These are phyloP conservation scores for Candida sojae DNA, from an alignment of 1,139 yeast genomes.

Conservation along the genomic window DNA sequence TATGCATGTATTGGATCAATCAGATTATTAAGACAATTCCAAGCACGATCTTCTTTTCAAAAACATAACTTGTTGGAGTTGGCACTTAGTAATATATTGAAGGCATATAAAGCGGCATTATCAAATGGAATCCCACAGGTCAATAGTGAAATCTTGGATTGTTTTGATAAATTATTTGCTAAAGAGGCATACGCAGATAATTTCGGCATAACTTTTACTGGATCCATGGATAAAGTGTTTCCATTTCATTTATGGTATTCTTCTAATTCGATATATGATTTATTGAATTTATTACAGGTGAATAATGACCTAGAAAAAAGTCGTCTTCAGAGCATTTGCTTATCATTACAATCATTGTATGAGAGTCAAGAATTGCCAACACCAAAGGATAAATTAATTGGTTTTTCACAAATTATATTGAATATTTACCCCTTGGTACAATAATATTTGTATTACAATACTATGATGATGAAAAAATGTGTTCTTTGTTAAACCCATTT, in stretches of 20 bases:
- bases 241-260: slow-evolving; percentile 56
- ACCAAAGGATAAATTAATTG: slow-evolving; percentile 46
- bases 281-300: slow-evolving; percentile 22
- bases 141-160: slow-evolving; percentile 33
- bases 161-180: slow-evolving; percentile 36
- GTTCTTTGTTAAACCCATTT: slow-evolving; percentile 53
- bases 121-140: slow-evolving; percentile 31
- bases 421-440: slow-evolving; percentile 34
- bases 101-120: slow-evolving; percentile 23
- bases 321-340: slow-evolving; percentile 38
- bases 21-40: slow-evolving; percentile 25
- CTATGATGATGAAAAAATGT: slow-evolving; percentile 51
- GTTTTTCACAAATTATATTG: slow-evolving; percentile 40
- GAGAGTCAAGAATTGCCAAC: slow-evolving; percentile 43
- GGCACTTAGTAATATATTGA: slow-evolving; percentile 24
- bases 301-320: slow-evolving; percentile 33
- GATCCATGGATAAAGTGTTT: slow-evolving; percentile 22
- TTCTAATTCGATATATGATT: slow-evolving; percentile 43
- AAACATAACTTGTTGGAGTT: slow-evolving; percentile 15
- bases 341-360: slow-evolving; percentile 33
- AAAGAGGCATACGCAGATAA: slow-evolving; percentile 23
- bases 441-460: slow-evolving; percentile 45
- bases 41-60: slow-evolving; percentile 17
- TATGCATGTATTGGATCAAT: slow-evolving; percentile 55
- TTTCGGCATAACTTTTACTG: slow-evolving; percentile 15